A percentile compares a stretch with the other conserved stretches of the same genome.
Conservation (phyloP, 2,329 filamentous ascomycete genomes). For the Clonostachys solani region DNA sequence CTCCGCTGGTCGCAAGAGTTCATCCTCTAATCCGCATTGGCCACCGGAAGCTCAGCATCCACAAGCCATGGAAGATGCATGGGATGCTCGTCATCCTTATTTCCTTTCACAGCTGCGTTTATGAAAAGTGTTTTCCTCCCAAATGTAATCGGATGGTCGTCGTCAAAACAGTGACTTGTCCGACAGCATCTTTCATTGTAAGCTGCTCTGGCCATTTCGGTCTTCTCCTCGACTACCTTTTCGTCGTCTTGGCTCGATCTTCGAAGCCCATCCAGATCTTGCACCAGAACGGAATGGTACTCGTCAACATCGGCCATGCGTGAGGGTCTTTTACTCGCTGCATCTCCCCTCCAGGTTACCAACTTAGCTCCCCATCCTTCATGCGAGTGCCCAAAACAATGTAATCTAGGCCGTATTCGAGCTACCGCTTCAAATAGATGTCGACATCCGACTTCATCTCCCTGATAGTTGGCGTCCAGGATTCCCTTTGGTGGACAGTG, state of each 20-base stretch:
- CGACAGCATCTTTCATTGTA: slow-evolving; percentile 11
- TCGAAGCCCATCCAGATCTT: slow-evolving; percentile 15
- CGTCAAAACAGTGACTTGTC: slow-evolving; percentile 6
- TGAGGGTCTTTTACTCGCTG: slow-evolving; percentile 19
- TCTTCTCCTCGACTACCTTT: slow-evolving; percentile 7
- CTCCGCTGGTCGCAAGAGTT: too few species aligned
- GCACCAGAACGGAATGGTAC: slow-evolving; percentile 27
- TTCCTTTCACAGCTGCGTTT: slow-evolving; percentile 44
- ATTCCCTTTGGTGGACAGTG: slow-evolving; percentile 32
- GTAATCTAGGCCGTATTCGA: slow-evolving; percentile 18
- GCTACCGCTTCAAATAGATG: slow-evolving; percentile 21
- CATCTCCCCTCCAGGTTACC: slow-evolving; percentile 35
- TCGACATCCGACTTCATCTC: slow-evolving; percentile 18
- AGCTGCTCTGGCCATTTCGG: slow-evolving; percentile 25
- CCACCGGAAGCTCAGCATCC: slow-evolving; percentile 34
- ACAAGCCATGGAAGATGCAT: slow-evolving; percentile 50
- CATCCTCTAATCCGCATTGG: background rate
- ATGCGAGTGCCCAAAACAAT: slow-evolving; percentile 31
- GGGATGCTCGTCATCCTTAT: slow-evolving; percentile 44
- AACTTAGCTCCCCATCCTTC: slow-evolving; percentile 31
- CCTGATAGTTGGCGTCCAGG: slow-evolving; percentile 25
- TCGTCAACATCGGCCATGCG: slow-evolving; percentile 46
- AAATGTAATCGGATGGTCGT: slow-evolving; percentile 20
- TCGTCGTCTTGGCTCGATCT: background rate
- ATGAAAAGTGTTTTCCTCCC: slow-evolving; percentile 48